Evolutionary conservation across 2,329 filamentous ascomycete genomes (phyloP).

Genomic region (Ceratocystis cacaofunesta): DNA sequence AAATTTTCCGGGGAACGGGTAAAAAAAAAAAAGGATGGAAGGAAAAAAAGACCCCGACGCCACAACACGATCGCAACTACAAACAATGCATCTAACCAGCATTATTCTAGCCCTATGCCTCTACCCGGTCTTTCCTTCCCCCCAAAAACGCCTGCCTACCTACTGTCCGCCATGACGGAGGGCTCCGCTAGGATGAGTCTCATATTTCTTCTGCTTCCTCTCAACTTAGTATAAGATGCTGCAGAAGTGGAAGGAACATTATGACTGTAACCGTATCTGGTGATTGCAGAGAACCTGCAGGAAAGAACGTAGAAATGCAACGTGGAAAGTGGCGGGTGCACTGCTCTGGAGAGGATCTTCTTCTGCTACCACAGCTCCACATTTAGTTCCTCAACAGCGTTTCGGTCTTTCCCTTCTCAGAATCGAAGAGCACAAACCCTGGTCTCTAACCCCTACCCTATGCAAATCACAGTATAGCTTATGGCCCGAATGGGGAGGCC

Average conservation of each 20-base stretch:
- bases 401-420: neutral
- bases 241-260: neutral
- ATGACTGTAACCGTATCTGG: neutral
- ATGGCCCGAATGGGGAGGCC: neutral
- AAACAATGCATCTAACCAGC: constrained; percentile 5
- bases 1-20: neutral
- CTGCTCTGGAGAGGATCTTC: neutral
- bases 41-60: neutral
- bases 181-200: neutral
- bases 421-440: neutral
- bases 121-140: constrained; percentile 1
- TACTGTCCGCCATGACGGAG: neutral
- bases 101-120: constrained; percentile 8
- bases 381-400: neutral
- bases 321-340: constrained; percentile 3
- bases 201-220: neutral
- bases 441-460: neutral
- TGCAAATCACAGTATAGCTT: neutral
- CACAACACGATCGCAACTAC: neutral
- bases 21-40: neutral
- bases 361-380: neutral
- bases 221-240: neutral
- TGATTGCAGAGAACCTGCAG: neutral
- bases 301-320: neutral
- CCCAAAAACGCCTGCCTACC: neutral